phyloP scores from a whole-genome alignment of 192 early-diverging fungal genomes.

The Coemansia reversa region DNA sequence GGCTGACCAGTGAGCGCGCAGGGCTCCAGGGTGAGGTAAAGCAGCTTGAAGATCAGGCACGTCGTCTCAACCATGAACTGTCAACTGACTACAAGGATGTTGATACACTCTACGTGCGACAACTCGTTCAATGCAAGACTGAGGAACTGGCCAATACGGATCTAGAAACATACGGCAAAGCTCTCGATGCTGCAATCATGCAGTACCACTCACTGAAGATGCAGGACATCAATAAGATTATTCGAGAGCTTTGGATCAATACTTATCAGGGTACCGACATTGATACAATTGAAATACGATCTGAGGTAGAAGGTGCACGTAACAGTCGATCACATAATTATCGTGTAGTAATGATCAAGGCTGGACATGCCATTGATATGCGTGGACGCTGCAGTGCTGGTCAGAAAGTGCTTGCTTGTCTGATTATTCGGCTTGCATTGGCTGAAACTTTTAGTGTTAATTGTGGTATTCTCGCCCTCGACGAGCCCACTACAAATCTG shows the following conservation, averaged over 20 bases:
- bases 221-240: conserved; percentile 96
- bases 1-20: conserved; percentile 44
- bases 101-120: conserved; percentile 64
- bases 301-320: conserved; percentile 73
- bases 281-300: conserved; percentile 93
- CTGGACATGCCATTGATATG: conserved; percentile 84
- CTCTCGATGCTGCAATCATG: conserved; percentile 85
- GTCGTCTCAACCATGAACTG: conserved; percentile 62
- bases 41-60: conserved; percentile 77
- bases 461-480: conserved; percentile 91
- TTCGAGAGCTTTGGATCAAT: conserved; percentile 93
- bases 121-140: conserved; percentile 72
- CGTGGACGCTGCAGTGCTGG: conserved; percentile 94
- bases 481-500: conserved; percentile 98
- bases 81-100: conserved; percentile 74
- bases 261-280: conserved; percentile 97
- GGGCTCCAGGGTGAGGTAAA: conserved; percentile 73
- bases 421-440: conserved; percentile 93
- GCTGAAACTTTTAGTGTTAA: conserved; percentile 92
- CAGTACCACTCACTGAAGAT: conserved; percentile 91
- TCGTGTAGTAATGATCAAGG: conserved; percentile 91
- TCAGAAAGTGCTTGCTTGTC: conserved; percentile 93
- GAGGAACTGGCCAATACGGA: conserved; percentile 78
- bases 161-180: conserved; percentile 80
- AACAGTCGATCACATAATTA: conserved; percentile 85